phyloP scores from a whole-genome alignment of 1,284 basidiomycete species.

The Peniophora sp. region DNA sequence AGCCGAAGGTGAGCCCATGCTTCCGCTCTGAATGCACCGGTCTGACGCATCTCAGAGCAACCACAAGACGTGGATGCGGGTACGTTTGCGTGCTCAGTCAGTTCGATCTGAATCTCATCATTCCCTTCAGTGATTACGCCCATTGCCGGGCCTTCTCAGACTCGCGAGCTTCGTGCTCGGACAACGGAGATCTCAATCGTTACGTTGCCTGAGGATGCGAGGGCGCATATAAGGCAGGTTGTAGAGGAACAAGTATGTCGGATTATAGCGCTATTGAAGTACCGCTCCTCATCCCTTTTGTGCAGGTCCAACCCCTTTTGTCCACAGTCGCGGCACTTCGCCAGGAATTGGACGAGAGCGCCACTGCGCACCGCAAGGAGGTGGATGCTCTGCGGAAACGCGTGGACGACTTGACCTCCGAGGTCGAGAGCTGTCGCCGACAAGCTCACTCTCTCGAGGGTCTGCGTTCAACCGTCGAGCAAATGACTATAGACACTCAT shows the following conservation, averaged over 20 bases:
- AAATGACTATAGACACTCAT: slow-evolving; percentile 8
- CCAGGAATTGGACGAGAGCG: slow-evolving; percentile 20
- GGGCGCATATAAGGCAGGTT: slow-evolving; percentile 6
- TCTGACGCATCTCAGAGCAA: too few relatives aligned
- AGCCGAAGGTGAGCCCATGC: slow-evolving; percentile 28
- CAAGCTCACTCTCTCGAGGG: slow-evolving; percentile 9
- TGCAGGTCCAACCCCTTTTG: slow-evolving; percentile 47
- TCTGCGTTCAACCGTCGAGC: slow-evolving; percentile 8
- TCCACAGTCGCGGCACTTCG: slow-evolving; percentile 35
- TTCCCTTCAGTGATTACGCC: too few relatives aligned
- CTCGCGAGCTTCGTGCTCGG: too few relatives aligned
- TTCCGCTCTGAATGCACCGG: too few relatives aligned
- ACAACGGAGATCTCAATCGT: too few relatives aligned
- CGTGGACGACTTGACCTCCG: slow-evolving; percentile 5
- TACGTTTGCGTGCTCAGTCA: too few relatives aligned
- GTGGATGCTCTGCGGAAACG: slow-evolving; percentile 12
- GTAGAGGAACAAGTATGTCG: slow-evolving; percentile 6
- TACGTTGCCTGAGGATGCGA: too few relatives aligned
- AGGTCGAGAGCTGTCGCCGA: slow-evolving; percentile 8
- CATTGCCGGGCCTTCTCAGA: too few relatives aligned
- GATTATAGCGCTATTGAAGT: neutral
- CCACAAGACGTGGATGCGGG: too few relatives aligned
- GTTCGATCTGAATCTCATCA: too few relatives aligned
- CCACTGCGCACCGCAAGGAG: slow-evolving; percentile 26
- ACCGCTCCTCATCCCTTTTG: slow-evolving; percentile 1